Base-by-base conservation (phyloP, 169 alveolate species). In the Eimeria acervulina region DNA sequence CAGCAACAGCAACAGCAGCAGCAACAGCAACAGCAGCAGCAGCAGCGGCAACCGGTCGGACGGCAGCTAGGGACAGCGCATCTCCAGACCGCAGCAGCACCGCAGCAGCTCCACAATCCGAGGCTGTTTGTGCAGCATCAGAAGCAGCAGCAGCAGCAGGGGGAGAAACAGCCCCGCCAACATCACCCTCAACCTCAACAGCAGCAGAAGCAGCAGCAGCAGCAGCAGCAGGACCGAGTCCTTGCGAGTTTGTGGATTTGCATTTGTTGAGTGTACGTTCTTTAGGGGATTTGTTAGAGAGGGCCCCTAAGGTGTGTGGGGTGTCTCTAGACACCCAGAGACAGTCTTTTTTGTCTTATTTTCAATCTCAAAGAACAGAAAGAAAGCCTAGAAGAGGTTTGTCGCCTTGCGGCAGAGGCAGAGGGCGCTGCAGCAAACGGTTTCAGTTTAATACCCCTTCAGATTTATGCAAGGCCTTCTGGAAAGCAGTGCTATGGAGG, bases 221-320 rank as follows among this genome's bases (percentile, higher is more conserved):
- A 28, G 83, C 21, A 38, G 83, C 5, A 7, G 55, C 55, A 47
- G 55, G 55, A 47, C 55, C 5, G 55, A 47, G 23, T 21, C 47
- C 23, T 72, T 31, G 12, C 7, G 19, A 38, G 17, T 31, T 21
- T n/a, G n/a, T n/a, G n/a, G 13, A 17, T 21, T 28, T 17, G 44
- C 7, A 7, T 21, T 1, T 36, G 26, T 31, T 72, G 7, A 5
- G 1, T 28, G 8, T 21, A 21, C 23, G 47, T n/a, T 72, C 84
- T 31, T 72, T 72, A 38, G 19, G 6, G 12, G 40, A 31, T 17
- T 21, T 31, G 7, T 23, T 36, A 15, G 84, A 72, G 52, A 72
- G 38, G 52, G 84, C 84, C 40, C 84, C 84, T 7, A 72, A 72
- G 44, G 84, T 72, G 19, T 72, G 84, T 2, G 84, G 84, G 13